These are phyloP conservation scores for Lyophyllum atratum DNA, from an alignment of 768 basidiomycete species.

Conservation along the genomic window DNA sequence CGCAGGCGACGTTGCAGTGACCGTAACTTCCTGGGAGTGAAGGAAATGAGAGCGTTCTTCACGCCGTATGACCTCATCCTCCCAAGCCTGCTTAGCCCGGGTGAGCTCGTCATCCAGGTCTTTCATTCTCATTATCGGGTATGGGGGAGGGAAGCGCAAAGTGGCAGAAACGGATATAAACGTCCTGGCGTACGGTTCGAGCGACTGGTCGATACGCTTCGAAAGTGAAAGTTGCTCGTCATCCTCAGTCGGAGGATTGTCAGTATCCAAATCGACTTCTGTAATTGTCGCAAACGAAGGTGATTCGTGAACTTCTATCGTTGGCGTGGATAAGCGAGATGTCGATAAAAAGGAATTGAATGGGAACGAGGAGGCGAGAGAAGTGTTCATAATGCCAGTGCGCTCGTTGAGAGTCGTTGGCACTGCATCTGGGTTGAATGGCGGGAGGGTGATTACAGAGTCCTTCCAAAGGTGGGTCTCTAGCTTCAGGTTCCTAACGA, in stretches of 20 bases:
- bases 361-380: slow-evolving; percentile 27
- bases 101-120: slow-evolving; percentile 81
- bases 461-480: slow-evolving; percentile 96
- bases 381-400: slow-evolving; percentile 14
- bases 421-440: slow-evolving; percentile 65
- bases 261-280: slow-evolving; percentile 37
- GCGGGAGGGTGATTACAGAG: slow-evolving; percentile 74
- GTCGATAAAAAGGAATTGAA: slow-evolving; percentile 29
- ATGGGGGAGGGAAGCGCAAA: slow-evolving; percentile 88
- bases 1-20: slow-evolving; percentile 34
- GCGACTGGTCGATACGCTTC: slow-evolving; percentile 73
- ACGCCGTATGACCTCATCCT: slow-evolving; percentile 79
- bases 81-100: slow-evolving; percentile 73
- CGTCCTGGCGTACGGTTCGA: slow-evolving; percentile 82
- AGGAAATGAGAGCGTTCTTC: slow-evolving; percentile 62
- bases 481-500: slow-evolving; percentile 90
- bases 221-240: slow-evolving; percentile 71
- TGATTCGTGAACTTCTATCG: slow-evolving; percentile 7
- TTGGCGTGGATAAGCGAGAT: slow-evolving; percentile 31
- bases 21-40: slow-evolving; percentile 44
- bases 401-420: slow-evolving; percentile 42
- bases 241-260: slow-evolving; percentile 68
- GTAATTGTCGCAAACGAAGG: slow-evolving; percentile 20
- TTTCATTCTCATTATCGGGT: slow-evolving; percentile 85
- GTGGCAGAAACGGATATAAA: slow-evolving; percentile 95